These are phyloP conservation scores for Citrus cavaleriei DNA, from an alignment of 345 rosid species.

Conservation along the genomic window DNA sequence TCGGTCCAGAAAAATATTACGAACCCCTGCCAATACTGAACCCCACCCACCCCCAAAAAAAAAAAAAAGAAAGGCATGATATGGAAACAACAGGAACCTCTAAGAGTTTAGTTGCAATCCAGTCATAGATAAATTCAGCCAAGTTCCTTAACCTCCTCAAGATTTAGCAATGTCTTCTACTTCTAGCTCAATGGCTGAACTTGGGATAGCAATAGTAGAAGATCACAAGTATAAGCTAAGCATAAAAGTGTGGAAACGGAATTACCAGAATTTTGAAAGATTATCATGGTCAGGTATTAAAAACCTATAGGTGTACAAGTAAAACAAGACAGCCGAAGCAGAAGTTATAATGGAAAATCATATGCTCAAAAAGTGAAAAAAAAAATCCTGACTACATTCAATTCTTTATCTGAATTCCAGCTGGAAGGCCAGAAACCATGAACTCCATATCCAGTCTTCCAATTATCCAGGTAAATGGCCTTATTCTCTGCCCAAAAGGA, in stretches of 20 bases:
- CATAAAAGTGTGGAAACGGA: neutral
- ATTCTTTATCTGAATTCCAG: constrained; percentile 31
- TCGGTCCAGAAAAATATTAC: neutral
- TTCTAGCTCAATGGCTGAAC: neutral
- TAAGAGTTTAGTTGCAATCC: neutral
- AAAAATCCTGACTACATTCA: neutral
- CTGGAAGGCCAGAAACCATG: constrained; percentile 79
- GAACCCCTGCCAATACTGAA: neutral
- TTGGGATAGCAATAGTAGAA: neutral
- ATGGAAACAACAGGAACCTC: neutral
- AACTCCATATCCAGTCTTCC: constrained; percentile 87
- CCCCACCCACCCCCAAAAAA: neutral
- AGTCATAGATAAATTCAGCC: no score
- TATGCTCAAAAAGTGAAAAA: neutral
- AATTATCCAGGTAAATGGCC: constrained; percentile 72
- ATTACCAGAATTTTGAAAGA: neutral
- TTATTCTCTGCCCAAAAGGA: constrained; percentile 74
- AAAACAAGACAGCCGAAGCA: neutral
- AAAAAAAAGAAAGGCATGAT: neutral
- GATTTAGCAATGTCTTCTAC: neutral
- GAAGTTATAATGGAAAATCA: neutral
- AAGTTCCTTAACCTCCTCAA: neutral
- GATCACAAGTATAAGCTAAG: neutral
- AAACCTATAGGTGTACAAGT: neutral
- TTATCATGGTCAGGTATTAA: neutral